These are phyloP conservation scores for Ceratocystis eucalypticola DNA, from an alignment of 2,329 filamentous ascomycete genomes.

Conservation along the genomic window DNA sequence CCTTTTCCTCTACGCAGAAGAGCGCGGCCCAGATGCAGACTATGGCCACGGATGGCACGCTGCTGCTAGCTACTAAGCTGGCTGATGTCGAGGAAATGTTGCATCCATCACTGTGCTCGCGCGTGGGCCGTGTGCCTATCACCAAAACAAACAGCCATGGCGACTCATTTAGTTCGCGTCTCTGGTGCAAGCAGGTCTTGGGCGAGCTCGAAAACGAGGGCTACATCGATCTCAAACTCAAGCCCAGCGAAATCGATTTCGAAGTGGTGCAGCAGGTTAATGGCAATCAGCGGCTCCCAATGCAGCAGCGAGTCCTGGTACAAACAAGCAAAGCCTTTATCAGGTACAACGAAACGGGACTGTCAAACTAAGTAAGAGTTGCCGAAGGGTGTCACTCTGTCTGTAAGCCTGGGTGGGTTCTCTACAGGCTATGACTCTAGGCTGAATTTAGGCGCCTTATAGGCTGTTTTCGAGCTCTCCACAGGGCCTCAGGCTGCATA, in stretches of 20 bases:
- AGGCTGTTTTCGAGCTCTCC: neutral
- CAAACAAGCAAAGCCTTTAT: conserved; percentile 12
- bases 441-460: neutral
- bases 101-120: neutral
- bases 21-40: conserved; percentile 3
- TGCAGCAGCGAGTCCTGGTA: conserved; percentile 7
- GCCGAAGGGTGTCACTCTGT: neutral
- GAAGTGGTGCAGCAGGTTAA: conserved; percentile 3
- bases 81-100: conserved; percentile 17
- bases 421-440: neutral
- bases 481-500: neutral
- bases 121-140: conserved; percentile 11
- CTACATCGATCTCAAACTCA: conserved; percentile 15
- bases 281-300: neutral
- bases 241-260: neutral
- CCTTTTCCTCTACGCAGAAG: conserved; percentile 3
- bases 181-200: conserved; percentile 19
- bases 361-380: neutral
- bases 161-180: conserved; percentile 12
- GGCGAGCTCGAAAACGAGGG: conserved; percentile 20
- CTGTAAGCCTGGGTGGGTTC: too few relatives aligned
- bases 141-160: conserved; percentile 16
- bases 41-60: neutral
- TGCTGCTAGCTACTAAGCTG: conserved; percentile 10
- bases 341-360: neutral